These are phyloP conservation scores for Arabidopsis lyrata DNA, from an alignment of 441 rosid genomes.

Conservation along the genomic window DNA sequence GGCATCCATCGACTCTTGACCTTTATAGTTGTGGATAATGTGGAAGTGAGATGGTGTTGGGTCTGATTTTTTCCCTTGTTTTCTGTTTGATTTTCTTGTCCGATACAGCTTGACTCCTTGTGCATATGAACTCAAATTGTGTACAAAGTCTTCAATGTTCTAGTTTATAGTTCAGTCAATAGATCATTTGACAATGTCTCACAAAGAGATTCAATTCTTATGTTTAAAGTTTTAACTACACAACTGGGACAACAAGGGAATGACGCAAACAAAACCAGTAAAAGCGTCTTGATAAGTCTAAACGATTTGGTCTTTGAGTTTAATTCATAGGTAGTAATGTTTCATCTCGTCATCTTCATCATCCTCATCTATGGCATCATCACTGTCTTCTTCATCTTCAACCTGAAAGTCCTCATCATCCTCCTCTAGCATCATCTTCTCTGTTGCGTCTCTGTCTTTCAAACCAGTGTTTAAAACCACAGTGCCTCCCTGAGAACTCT, in stretches of 20 bases:
- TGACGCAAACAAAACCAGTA: background rate
- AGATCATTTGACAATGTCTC: constrained; percentile 21
- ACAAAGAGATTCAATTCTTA: constrained; percentile 3
- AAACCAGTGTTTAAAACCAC: constrained; percentile 85
- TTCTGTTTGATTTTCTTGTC: constrained; percentile 1
- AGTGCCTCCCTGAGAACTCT: constrained; percentile 80
- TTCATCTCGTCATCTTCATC: constrained; percentile 80
- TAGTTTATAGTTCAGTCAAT: constrained; percentile 10
- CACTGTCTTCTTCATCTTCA: constrained; percentile 60
- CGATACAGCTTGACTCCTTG: background rate
- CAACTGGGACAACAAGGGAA: constrained; percentile 7
- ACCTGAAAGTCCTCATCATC: constrained; percentile 57
- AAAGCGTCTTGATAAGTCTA: constrained; percentile 19
- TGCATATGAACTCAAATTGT: constrained; percentile 37
- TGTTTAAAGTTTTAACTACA: constrained; percentile 24
- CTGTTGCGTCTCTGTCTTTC: constrained; percentile 58
- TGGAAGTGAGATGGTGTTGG: background rate
- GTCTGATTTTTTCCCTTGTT: constrained; percentile 16
- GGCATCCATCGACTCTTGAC: background rate
- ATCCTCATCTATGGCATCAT: constrained; percentile 65
- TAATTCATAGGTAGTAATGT: constrained; percentile 52
- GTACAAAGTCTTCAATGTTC: constrained; percentile 2
- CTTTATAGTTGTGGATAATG: constrained; percentile 21
- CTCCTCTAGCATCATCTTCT: constrained; percentile 48
- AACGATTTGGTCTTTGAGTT: background rate